Base-by-base conservation (phyloP, 768 basidiomycete species). In the Cyclocybe cylindracea region DNA sequence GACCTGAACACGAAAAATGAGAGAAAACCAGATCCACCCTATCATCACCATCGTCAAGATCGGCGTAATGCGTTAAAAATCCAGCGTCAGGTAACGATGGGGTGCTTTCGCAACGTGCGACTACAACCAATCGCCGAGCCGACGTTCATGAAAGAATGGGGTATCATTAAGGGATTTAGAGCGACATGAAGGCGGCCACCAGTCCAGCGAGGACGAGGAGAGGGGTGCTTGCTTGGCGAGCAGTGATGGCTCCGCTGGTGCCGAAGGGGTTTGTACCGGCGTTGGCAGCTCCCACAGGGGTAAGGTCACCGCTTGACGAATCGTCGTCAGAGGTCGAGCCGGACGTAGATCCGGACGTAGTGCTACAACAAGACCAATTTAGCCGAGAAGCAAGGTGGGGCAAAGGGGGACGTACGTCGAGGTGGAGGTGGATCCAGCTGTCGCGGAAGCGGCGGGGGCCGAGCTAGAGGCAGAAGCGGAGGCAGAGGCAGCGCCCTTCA, bases 231-330 rank as follows among this genome's bases (percentile, higher is more conserved):
- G 70, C 64, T 59, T 72, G 74, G 61, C 67, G 74, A 32, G 63
- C 57, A 13, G 70, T 60, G 39, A 65, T 50, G 35, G 72, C 73
- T 45, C 68, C 69, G 46, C 55, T 58, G 48, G 66, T 69, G 46
- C 54, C 51, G 54, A 73, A 59, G 16, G 70, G 69, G 55, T 72
- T 68, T 45, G 62, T 63, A n/a, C 72, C 77, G 11, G 76, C 75
- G 49, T 78, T 76, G 45, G 74, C 73, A 38, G 77, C 78, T 44
- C 78, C 80, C 34, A 78, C 66, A 40, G 78, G 71, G 7, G 50
- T 49, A 18, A 63, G 44, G 33, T 57, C 51, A 13, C 14, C 7
- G 44, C 24, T 48, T 45, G 46, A 41, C 16, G 52, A 38, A 33
- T 37, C 43, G 42, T 24, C 11, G 9, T 4, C 13, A 42, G 11